Evolutionary conservation across 2,329 filamentous ascomycete genomes (phyloP), one percentile per base, ranked within the genome.

Genomic region (Spiromastix sp.): DNA sequence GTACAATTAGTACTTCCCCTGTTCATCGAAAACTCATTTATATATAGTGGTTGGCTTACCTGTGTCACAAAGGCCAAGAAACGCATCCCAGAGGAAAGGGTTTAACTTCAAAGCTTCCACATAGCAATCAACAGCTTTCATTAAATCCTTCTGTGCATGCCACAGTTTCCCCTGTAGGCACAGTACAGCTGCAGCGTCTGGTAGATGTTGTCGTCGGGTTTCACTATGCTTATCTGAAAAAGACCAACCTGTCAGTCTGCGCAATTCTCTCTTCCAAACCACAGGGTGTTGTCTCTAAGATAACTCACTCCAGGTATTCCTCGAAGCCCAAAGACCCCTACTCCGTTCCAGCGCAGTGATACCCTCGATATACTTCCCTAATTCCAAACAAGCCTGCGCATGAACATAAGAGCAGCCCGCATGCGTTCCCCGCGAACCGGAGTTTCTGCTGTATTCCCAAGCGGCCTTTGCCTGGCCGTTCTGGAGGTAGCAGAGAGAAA

Each of bases 61-160:
- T 28, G 74, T 84, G 52, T 95, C 86, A 55, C 87, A 94, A 5
- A 98, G 71, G 11, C 77, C 81, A 15, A 80, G 78, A 50, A 96
- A 96, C 0, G 89, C 87, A 66, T 98, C 91, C 91, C 91, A 98
- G 74, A 94, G 91, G 59, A 96, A 89, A 2, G 91, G 87, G 51
- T 96, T 98, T 36, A 79, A 59, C 60, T 87, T 93, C 49, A 98
- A 65, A 4, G 87, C 77, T 41, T 93, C 85, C 46, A 93, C 85
- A 54, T 91, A 96, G 56, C 77, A 85, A 45, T 82, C 74, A 11
- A 89, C 77, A 5, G 91, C 87, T 58, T 84, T 86, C 51, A 82
- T 82, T 49, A 84, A 72, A 48, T 94, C 75, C 42, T 72, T 82
- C 48, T 91, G 80, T 2, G 75, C 84, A 32, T 81, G 77, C 64